These are phyloP conservation scores for Neurospora sp. DNA, from an alignment of 495 filamentous ascomycete genomes.

Conservation along the genomic window DNA sequence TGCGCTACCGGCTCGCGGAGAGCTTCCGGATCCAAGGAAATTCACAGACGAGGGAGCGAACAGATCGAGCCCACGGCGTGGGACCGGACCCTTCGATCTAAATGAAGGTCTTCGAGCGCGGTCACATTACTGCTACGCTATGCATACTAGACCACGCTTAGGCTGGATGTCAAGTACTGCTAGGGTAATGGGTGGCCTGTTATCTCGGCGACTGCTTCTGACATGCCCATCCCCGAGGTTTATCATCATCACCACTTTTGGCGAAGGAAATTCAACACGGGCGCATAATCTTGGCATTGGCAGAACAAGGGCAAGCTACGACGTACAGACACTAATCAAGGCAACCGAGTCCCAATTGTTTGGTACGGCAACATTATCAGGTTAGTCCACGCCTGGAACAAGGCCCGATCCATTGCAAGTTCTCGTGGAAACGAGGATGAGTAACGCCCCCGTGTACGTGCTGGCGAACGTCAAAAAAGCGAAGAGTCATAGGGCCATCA, in stretches of 20 bases:
- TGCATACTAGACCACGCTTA: not conserved
- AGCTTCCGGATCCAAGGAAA: not conserved
- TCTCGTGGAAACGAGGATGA: not conserved
- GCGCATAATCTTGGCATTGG: not conserved
- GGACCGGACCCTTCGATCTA: not conserved
- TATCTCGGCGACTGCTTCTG: not conserved
- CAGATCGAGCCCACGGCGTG: not conserved
- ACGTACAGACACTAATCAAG: not conserved
- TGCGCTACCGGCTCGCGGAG: not conserved
- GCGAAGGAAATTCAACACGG: not conserved
- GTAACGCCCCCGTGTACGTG: not conserved
- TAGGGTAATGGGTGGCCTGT: not conserved
- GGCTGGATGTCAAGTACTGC: not conserved
- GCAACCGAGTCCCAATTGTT: not conserved
- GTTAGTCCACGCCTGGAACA: not conserved
- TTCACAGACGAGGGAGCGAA: not conserved
- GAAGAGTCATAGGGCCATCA: not conserved
- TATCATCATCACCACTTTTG: not conserved
- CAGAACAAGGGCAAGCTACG: not conserved
- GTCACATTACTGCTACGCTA: not conserved
- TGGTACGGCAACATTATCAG: not conserved
- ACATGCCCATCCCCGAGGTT: not conserved
- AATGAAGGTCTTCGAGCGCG: not conserved
- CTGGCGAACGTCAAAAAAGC: not conserved
- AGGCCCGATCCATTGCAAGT: not conserved